These are phyloP conservation scores for Rhodomyrtus psidioides DNA, from an alignment of 441 rosid genomes.

Conservation along the genomic window DNA sequence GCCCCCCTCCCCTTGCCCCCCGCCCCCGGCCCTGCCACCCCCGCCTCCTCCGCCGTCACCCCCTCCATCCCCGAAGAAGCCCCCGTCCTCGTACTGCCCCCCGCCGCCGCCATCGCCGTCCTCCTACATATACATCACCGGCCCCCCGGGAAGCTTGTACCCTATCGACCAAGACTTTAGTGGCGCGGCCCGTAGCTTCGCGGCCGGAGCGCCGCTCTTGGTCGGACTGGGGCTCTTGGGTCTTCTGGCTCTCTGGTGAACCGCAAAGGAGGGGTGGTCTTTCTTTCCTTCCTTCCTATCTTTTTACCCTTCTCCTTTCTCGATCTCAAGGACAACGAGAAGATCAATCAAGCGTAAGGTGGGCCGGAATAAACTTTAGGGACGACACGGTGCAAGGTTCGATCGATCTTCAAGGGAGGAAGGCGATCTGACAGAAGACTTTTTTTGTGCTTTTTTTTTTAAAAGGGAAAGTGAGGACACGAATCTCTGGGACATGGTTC, in stretches of 20 bases:
- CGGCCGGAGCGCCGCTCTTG: conserved; percentile 14
- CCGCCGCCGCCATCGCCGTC: conserved; percentile 53
- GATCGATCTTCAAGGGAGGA: neutral
- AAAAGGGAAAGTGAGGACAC: neutral
- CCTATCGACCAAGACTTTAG: conserved; percentile 40
- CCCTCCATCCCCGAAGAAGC: conserved; percentile 11
- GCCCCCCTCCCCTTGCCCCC: conserved; percentile 22
- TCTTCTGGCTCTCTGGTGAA: conserved; percentile 26
- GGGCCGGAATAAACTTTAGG: neutral
- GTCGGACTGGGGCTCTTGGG: conserved; percentile 32
- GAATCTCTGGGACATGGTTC: neutral
- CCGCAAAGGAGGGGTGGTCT: neutral
- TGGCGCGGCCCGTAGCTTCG: conserved; percentile 8
- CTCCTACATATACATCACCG: conserved; percentile 50
- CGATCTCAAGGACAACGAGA: neutral
- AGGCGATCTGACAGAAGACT: neutral
- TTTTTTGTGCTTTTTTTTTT: neutral
- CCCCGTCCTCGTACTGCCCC: conserved; percentile 31
- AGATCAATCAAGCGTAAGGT: neutral
- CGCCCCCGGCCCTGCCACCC: conserved; percentile 3
- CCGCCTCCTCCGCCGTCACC: conserved; percentile 17
- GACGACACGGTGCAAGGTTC: neutral
- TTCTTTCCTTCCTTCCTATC: neutral
- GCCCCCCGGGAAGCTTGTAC: conserved; percentile 73
- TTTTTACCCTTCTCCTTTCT: neutral